Percentiles rank a stretch among this genome's conserved stretches.
Conservation (phyloP, 2,329 filamentous ascomycete genomes). For the Chrysosphaeria jannelii region DNA sequence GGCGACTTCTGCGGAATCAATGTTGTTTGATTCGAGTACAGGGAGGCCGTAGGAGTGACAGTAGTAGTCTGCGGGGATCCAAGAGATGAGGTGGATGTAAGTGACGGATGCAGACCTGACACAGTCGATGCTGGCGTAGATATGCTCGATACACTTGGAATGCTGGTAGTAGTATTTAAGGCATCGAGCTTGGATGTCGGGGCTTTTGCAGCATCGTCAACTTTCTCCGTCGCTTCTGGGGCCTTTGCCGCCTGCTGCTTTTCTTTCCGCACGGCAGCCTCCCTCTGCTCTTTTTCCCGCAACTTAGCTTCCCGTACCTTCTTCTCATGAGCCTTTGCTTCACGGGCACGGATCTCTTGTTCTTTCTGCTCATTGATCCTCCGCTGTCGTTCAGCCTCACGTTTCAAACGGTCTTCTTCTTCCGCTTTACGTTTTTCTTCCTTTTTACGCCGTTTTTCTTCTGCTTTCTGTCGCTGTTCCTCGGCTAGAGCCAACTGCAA, state of each 20-base stretch:
- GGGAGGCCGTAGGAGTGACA: too few relatives aligned
- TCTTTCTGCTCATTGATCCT: constrained; percentile 64
- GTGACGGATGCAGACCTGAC: too few relatives aligned
- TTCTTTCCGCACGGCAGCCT: constrained; percentile 29
- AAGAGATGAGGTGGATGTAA: too few relatives aligned
- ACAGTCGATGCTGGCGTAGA: too few relatives aligned
- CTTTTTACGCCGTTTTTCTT: constrained; percentile 75
- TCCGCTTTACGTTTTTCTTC: constrained; percentile 74
- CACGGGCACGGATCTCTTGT: constrained; percentile 52
- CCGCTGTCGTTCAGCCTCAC: constrained; percentile 59
- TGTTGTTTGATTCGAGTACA: too few relatives aligned
- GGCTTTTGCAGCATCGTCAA: too few relatives aligned
- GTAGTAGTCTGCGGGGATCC: too few relatives aligned
- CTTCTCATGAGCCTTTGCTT: constrained; percentile 54
- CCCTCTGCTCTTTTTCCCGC: constrained; percentile 27
- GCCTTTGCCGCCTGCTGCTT: constrained; percentile 24
- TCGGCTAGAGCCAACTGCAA: constrained; percentile 53
- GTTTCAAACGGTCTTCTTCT: constrained; percentile 61
- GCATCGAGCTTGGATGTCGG: too few relatives aligned
- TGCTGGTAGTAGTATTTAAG: too few relatives aligned
- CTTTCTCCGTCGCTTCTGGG: too few relatives aligned
- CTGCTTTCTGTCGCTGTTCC: constrained; percentile 52
- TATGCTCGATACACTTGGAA: too few relatives aligned
- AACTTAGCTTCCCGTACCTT: constrained; percentile 45
- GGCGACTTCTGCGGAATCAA: too few relatives aligned